Conservation (phyloP, 1,284 basidiomycete genomes). For the Cutaneotrichosporon dermatis region DNA sequence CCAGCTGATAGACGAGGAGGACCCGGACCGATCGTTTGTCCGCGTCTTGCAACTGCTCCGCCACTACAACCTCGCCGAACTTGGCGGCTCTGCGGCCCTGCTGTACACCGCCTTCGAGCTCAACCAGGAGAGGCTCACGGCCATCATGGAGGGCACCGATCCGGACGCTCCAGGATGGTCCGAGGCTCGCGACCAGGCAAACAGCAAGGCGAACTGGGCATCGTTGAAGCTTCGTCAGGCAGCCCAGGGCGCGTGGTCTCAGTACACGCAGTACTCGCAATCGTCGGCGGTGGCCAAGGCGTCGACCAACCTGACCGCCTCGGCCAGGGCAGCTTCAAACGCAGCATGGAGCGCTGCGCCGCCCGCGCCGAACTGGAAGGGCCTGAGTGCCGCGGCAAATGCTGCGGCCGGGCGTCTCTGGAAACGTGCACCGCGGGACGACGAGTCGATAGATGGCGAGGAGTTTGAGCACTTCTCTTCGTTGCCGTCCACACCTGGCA, state of each 20-base stretch:
- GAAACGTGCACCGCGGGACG: conserved; percentile 8
- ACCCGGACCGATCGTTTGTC: conserved; percentile 27
- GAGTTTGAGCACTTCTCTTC: conserved; percentile 17
- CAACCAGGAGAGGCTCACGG: conserved; percentile 25
- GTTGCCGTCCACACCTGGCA: conserved; percentile 7
- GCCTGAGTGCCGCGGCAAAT: conserved; percentile 14
- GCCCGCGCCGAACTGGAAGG: conserved; percentile 15
- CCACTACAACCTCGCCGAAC: conserved; percentile 27
- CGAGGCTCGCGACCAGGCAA: conserved; percentile 9
- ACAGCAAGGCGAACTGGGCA: conserved; percentile 11
- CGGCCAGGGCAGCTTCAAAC: conserved; percentile 25
- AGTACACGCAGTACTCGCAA: conserved; percentile 14
- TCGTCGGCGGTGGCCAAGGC: conserved; percentile 25
- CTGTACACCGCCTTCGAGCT: conserved; percentile 33
- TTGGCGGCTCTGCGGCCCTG: conserved; percentile 30
- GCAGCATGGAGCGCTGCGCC: conserved; percentile 20
- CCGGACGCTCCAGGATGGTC: conserved; percentile 23
- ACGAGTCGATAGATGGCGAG: conserved; percentile 15
- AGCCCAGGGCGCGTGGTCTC: conserved; percentile 11
- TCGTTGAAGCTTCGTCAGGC: conserved; percentile 12
- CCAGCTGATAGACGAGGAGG: conserved; percentile 16
- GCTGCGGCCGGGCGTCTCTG: neutral
- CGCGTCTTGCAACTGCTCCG: conserved; percentile 29
- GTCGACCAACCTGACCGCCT: conserved; percentile 22
- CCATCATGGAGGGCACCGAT: conserved; percentile 24